Evolutionary conservation across 768 basidiomycete species (phyloP).

Genomic region (Xerocomus potaroensis): DNA sequence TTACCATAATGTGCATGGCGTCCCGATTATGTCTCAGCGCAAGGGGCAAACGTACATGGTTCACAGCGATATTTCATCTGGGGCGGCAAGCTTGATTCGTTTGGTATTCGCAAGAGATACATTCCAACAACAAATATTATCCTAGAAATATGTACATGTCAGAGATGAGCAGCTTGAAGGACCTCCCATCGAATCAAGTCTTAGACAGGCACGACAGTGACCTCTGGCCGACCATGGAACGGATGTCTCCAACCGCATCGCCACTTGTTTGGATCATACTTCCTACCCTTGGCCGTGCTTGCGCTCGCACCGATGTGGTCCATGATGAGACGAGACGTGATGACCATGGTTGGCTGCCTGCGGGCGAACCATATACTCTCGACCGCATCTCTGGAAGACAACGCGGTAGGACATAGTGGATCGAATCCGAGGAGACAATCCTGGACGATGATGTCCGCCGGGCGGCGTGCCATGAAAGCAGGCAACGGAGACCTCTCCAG

Average conservation of each 20-base stretch:
- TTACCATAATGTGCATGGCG: no score
- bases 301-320: conserved; percentile 39
- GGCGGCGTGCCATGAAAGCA: conserved; percentile 26
- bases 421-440: conserved; percentile 40
- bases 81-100: no score
- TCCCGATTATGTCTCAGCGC: no score
- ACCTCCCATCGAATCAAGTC: not conserved
- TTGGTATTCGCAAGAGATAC: no score
- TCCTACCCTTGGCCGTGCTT: conserved; percentile 33
- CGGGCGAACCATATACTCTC: conserved; percentile 7
- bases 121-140: not conserved
- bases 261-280: conserved; percentile 34
- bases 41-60: no score
- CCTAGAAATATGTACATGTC: not conserved
- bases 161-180: not conserved
- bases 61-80: no score
- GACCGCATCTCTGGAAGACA: not conserved
- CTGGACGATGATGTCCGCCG: conserved; percentile 39
- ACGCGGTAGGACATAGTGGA: conserved; percentile 32
- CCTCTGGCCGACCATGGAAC: conserved; percentile 37
- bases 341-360: conserved; percentile 29
- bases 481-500: conserved; percentile 26
- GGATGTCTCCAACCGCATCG: conserved; percentile 44
- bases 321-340: conserved; percentile 40
- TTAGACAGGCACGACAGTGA: conserved; percentile 33